Conservation (phyloP, 2,329 filamentous ascomycete species). For the Cercospora sojina region DNA sequence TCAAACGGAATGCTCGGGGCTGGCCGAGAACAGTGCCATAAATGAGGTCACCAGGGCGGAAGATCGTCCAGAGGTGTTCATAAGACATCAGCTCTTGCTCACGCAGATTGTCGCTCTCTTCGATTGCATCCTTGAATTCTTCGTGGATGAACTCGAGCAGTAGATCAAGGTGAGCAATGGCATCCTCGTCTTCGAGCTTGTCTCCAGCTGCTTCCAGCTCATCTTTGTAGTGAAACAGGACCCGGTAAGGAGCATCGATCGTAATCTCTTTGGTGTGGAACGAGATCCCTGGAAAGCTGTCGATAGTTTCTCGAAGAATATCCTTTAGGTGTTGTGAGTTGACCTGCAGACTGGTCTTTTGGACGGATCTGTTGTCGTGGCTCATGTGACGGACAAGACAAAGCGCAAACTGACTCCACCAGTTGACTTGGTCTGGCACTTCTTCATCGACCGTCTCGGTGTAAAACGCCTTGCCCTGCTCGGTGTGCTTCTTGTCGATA, state of each 20-base stretch:
- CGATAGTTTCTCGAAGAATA: constrained; percentile 31
- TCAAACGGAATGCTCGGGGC: constrained; percentile 33
- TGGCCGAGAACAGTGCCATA: constrained; percentile 35
- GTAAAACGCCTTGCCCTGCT: constrained; percentile 32
- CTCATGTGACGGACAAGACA: constrained; percentile 26
- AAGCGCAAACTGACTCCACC: constrained; percentile 31
- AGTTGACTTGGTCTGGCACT: constrained; percentile 34
- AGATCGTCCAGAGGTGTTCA: constrained; percentile 47
- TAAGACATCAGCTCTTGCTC: constrained; percentile 38
- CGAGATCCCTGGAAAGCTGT: constrained; percentile 32
- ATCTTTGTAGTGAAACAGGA: constrained; percentile 33
- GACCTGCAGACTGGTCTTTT: constrained; percentile 29
- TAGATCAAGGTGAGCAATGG: constrained; percentile 36
- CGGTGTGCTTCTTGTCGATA: constrained; percentile 33
- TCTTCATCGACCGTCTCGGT: constrained; percentile 32
- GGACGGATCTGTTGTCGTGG: constrained; percentile 22
- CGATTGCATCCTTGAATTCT: constrained; percentile 32
- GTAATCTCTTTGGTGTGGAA: constrained; percentile 36
- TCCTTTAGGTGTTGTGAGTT: constrained; percentile 36
- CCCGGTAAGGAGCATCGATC: constrained; percentile 32
- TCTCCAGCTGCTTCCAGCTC: constrained; percentile 30
- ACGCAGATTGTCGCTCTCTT: constrained; percentile 33
- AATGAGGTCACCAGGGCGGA: constrained; percentile 39
- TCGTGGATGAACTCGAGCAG: constrained; percentile 36
- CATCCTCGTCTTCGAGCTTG: constrained; percentile 32